phyloP scores from a whole-genome alignment of 495 filamentous ascomycete genomes.

The Aspergillus affinis region DNA sequence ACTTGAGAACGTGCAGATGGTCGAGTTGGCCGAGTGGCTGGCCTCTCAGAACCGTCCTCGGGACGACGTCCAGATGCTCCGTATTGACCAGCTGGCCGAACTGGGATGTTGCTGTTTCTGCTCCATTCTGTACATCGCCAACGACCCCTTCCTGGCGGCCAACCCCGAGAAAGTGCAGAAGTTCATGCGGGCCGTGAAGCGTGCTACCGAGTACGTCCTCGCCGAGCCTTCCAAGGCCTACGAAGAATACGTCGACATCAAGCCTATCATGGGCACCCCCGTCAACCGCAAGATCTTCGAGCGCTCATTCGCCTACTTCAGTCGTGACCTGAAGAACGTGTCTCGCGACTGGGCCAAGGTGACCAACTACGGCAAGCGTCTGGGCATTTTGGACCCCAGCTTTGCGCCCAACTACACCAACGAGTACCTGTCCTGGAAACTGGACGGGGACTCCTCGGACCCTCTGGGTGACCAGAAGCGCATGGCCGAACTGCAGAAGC shows the following conservation, averaged over 20 bases:
- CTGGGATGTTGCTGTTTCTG: conserved; percentile 76
- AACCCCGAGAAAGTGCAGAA: conserved; percentile 58
- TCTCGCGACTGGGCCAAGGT: conserved; percentile 68
- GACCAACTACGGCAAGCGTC: conserved; percentile 64
- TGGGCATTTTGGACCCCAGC: conserved; percentile 54
- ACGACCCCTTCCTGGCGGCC: conserved; percentile 60
- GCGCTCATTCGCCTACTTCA: conserved; percentile 70
- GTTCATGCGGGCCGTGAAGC: conserved; percentile 65
- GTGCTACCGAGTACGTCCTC: conserved; percentile 65
- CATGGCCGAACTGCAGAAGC: conserved; percentile 59
- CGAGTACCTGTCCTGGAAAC: conserved; percentile 58
- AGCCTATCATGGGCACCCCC: conserved; percentile 62
- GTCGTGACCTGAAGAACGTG: conserved; percentile 69
- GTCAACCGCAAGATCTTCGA: conserved; percentile 73
- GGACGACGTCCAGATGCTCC: conserved; percentile 68
- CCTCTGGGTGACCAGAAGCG: conserved; percentile 66
- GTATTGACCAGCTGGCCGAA: conserved; percentile 71
- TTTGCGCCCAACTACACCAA: conserved; percentile 71
- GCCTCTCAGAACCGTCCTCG: conserved; percentile 56
- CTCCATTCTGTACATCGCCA: conserved; percentile 70
- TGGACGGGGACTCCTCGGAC: conserved; percentile 59
- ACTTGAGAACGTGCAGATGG: conserved; percentile 73
- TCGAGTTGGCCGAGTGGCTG: conserved; percentile 70
- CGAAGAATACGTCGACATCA: conserved; percentile 65
- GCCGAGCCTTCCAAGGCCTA: conserved; percentile 56